phyloP scores from a whole-genome alignment of 2,329 filamentous ascomycete genomes.

The Hymenoscyphus albidus region DNA sequence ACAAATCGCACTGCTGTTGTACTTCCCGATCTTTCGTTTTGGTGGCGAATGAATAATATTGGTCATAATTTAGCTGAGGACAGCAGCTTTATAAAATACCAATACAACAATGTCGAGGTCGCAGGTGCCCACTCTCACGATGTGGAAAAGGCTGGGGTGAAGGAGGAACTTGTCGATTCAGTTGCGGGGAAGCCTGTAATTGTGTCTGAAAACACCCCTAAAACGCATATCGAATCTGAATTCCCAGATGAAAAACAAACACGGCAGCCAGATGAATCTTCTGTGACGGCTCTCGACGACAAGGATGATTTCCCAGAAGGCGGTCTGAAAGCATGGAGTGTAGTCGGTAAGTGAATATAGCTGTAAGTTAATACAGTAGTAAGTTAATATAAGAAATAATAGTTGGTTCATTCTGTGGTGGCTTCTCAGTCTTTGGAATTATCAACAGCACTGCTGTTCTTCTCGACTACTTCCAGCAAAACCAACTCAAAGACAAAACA shows the following conservation, averaged over 20 bases:
- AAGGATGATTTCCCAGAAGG: slow-evolving; percentile 59
- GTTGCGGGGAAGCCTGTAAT: slow-evolving; percentile 9
- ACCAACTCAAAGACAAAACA: slow-evolving; percentile 56
- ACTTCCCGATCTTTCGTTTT: slow-evolving; percentile 7
- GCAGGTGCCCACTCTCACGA: slow-evolving; percentile 9
- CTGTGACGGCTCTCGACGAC: slow-evolving; percentile 21
- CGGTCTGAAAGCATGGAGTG: slow-evolving; percentile 59
- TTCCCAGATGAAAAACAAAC: slow-evolving; percentile 9
- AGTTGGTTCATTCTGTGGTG: slow-evolving; percentile 59
- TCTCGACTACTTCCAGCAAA: slow-evolving; percentile 56
- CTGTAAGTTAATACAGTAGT: no score
- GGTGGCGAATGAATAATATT: slow-evolving; percentile 34
- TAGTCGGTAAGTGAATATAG: slow-evolving; percentile 42
- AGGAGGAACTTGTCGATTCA: slow-evolving; percentile 7
- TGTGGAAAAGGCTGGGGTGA: slow-evolving; percentile 23
- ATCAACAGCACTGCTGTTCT: slow-evolving; percentile 61
- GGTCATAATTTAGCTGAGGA: slow-evolving; percentile 37
- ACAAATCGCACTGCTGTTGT: neutral
- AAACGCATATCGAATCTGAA: slow-evolving; percentile 15
- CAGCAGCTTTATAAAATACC: slow-evolving; percentile 39
- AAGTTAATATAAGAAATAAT: no score
- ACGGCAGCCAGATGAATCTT: slow-evolving; percentile 18
- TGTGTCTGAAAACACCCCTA: slow-evolving; percentile 9
- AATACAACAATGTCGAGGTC: slow-evolving; percentile 19
- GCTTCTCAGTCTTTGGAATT: slow-evolving; percentile 58